phyloP scores from a whole-genome alignment of 768 basidiomycete genomes.

The Lentinula guzmanii region DNA sequence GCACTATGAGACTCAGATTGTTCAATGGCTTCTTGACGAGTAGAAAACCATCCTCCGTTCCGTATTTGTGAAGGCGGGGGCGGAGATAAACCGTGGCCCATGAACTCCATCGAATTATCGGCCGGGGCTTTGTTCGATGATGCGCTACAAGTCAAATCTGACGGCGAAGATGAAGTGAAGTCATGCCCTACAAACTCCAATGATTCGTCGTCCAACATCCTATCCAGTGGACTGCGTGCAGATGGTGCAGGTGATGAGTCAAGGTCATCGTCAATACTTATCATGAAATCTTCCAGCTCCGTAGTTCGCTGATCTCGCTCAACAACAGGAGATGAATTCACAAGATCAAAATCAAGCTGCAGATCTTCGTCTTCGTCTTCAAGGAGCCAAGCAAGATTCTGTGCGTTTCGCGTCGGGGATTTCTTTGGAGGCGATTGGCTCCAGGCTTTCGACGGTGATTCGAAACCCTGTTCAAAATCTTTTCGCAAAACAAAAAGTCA shows the following conservation, averaged over 20 bases:
- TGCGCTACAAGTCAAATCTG: neutral
- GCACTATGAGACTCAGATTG: neutral
- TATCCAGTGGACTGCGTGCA: neutral
- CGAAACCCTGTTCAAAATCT: constrained; percentile 6
- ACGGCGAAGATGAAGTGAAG: constrained; percentile 2
- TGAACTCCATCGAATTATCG: constrained; percentile 19
- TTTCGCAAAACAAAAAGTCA: neutral
- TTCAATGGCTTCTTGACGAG: neutral
- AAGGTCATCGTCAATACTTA: neutral
- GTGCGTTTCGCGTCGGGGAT: neutral
- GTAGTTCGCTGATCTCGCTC: neutral
- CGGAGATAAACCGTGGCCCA: neutral
- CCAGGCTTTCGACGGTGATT: neutral
- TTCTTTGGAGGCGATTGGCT: neutral
- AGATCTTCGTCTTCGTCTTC: constrained; percentile 57
- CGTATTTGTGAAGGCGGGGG: constrained; percentile 4
- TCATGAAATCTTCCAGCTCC: neutral
- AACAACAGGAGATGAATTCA: constrained; percentile 42
- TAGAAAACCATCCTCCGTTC: neutral
- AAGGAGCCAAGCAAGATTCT: constrained; percentile 60
- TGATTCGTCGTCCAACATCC: constrained; percentile 15
- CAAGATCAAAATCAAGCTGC: constrained; percentile 37
- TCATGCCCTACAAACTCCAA: constrained; percentile 19
- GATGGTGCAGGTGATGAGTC: neutral
- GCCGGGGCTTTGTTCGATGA: neutral